Evolutionary conservation across 129 eudicot species (phyloP), one percentile per base, ranked within the genome.

Genomic region (Flaveria brownii): DNA sequence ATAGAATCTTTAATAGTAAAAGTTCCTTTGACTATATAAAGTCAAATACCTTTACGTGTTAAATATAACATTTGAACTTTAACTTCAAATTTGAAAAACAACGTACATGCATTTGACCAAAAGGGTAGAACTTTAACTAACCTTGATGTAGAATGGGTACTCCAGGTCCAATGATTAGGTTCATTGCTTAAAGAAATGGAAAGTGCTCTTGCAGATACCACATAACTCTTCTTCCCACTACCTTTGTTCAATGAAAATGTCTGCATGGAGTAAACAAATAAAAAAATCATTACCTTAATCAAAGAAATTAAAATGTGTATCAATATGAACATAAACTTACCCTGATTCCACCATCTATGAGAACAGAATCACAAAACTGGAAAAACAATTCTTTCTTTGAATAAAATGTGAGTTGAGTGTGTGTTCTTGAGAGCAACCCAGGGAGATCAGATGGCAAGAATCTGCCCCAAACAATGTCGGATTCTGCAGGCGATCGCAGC

Each of bases 321-420:
- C 10, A 65, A 36, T 65, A 15, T 33, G 33, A 18, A 52, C 22
- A 43, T 18, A 20, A 52, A 74, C 73, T 60, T 43, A 89, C 96
- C 85, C 87, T 84, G 8, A 42, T 75, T 14, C 96, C 96, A 18
- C 81, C 91, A 78, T 90, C 96, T 8, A 90, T 72, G 71, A 85
- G 80, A 61, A 88, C 28, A 42, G 86, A 80, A 42, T 85, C 63
- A 70, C 88, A 90, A 14, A 90, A 82, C 41, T 16, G 33, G 12
- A 79, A 72, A 81, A 74, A 90, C 33, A 88, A 28, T 3, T 84
- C 86, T 76, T 84, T 90, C 79, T 57, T 86, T 0, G 93, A 88
- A 12, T 81, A 81, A 68, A 80, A 78, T 13, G 61, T 18, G 17
- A 83, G 65, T 3, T 83, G 87, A 49, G 82, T n/a, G 26, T 72